A percentile compares a stretch with the other conserved stretches of the same genome.
These are phyloP conservation scores for Vitis hybrid DNA, from an alignment of 177 flowering plant genomes.

Conservation along the genomic window DNA sequence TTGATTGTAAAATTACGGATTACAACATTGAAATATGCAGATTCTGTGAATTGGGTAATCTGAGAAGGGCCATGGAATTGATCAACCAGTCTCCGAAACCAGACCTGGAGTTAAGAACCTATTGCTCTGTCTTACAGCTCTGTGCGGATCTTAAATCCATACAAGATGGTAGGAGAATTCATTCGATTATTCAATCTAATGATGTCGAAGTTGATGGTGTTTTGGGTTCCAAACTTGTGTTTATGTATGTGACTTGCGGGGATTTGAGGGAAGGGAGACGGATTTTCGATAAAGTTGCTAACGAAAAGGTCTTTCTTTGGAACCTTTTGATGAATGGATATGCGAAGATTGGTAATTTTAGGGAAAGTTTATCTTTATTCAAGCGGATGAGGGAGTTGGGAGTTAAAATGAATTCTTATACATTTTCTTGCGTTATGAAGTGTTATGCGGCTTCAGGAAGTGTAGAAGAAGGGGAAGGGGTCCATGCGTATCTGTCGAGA, in stretches of 20 bases:
- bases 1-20: slow-evolving; percentile 1
- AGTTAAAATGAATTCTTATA: slow-evolving; percentile 35
- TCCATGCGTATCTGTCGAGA: slow-evolving; percentile 45
- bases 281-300: slow-evolving; percentile 43
- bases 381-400: slow-evolving; percentile 38
- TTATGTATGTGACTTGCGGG: slow-evolving; percentile 65
- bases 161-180: slow-evolving; percentile 42
- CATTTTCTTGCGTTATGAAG: slow-evolving; percentile 55
- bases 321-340: slow-evolving; percentile 55
- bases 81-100: slow-evolving; percentile 25
- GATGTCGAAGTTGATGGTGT: slow-evolving; percentile 28
- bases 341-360: slow-evolving; percentile 38
- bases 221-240: slow-evolving; percentile 60
- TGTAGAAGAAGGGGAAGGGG: slow-evolving; percentile 30
- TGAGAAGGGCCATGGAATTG: slow-evolving; percentile 47
- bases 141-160: slow-evolving; percentile 54
- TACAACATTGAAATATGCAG: slow-evolving; percentile 27
- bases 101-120: slow-evolving; percentile 34
- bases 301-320: slow-evolving; percentile 56
- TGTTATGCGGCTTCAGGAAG: slow-evolving; percentile 40
- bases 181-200: slow-evolving; percentile 28
- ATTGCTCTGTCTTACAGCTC: slow-evolving; percentile 51
- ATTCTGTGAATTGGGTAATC: slow-evolving; percentile 49
- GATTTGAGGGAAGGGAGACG: slow-evolving; percentile 49
- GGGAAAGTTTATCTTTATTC: slow-evolving; percentile 39